Base-by-base conservation (phyloP, 345 rosid species). In the rapeseed (Brassica napus) region DNA sequence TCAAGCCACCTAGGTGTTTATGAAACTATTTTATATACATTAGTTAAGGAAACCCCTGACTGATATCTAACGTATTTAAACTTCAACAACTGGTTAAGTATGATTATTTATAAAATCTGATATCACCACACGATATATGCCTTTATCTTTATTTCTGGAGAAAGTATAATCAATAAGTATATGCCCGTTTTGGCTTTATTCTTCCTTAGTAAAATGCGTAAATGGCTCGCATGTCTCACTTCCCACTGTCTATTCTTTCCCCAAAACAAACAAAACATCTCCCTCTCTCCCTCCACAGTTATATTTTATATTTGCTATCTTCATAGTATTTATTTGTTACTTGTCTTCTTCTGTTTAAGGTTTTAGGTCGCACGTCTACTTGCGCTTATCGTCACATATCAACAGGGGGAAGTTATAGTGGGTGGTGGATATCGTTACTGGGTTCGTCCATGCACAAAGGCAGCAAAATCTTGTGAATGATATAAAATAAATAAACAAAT, bases 171-270 rank as follows among this genome's bases (percentile, higher is more conserved):
- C 63, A 78, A 21, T 42, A 16, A 4, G 31, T 65, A 71, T 3
- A 73, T 61, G 28, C 12, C 12, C 0, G 12, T 64, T 32, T 34
- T 73, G 65, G 74, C 47, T 61, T 73, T 74, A 68, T 79, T 61
- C 70, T 60, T 74, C 75, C 85, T 47, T 69, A 37, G 69, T 70
- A 61, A 61, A 68, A 24, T 82, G 82, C 83, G 83, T 52, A 37
- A 79, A 79, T 82, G 79, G 69, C 81, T 83, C 81, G 76, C 72
- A 65, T 49, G 79, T 74, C 72, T 49, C 73, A 23, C 26, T 69
- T 42, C 59, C 52, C 66, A n/a, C 42, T 71, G 32, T 16, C 62
- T 34, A 42, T 78, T 65, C 12, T 47, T 76, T 77, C 64, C 79
- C 61, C n/a, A 2, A 63, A 71, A 64, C 64, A 61, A 57, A 72